A percentile compares a stretch with the other conserved stretches of the same genome.
Conservation (phyloP, 345 rosid species). For the Pugionium dolabratum region DNA sequence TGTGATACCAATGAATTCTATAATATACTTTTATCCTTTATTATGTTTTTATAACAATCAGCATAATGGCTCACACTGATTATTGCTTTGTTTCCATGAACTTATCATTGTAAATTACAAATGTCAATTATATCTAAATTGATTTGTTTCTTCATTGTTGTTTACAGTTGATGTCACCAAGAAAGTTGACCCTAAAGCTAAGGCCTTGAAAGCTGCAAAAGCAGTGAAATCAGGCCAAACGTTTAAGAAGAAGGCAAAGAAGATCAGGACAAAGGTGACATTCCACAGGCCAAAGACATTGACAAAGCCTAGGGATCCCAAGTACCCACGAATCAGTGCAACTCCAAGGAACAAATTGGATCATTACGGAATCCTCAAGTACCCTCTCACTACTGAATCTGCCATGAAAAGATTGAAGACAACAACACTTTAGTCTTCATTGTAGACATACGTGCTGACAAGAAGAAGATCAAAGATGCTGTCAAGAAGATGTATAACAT, state of each 20-base stretch:
- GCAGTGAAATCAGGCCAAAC: conserved; percentile 62
- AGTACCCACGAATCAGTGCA: conserved; percentile 37
- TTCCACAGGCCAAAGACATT: conserved; percentile 47
- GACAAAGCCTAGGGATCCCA: conserved; percentile 33
- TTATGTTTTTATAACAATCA: no score
- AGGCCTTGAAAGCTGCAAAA: conserved; percentile 62
- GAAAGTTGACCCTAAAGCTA: conserved; percentile 56
- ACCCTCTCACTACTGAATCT: conserved; percentile 62
- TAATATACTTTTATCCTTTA: no score
- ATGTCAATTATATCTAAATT: no score
- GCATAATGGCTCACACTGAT: no score
- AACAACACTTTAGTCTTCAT: conserved; percentile 62
- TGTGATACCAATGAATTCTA: no score
- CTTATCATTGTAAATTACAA: no score
- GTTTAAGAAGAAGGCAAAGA: conserved; percentile 47
- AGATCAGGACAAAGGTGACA: conserved; percentile 42
- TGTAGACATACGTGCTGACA: conserved; percentile 47
- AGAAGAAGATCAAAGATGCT: conserved; percentile 58
- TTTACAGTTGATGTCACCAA: conserved; percentile 42
- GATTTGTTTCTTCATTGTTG: not conserved
- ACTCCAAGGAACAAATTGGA: conserved; percentile 43
- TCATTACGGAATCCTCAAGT: conserved; percentile 56
- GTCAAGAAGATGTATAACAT: conserved; percentile 68
- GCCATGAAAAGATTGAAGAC: conserved; percentile 74
- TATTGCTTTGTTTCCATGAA: no score